Evolutionary conservation across 2,329 filamentous ascomycete genomes (phyloP).

Genomic region (Hymenoscyphus scutula): DNA sequence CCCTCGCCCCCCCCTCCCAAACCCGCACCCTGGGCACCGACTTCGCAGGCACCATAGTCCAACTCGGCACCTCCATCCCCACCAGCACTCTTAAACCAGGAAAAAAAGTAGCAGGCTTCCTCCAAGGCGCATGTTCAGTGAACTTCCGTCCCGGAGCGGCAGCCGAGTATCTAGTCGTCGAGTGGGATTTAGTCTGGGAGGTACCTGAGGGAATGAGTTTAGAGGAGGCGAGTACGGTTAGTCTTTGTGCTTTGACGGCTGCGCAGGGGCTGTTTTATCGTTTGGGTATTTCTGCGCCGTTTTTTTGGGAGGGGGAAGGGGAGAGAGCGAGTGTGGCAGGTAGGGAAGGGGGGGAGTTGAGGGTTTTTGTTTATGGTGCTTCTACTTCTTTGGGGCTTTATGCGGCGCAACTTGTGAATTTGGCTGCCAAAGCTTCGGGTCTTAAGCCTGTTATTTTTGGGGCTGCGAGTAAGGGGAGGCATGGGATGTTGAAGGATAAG

Average conservation of each 20-base stretch:
- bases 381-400: constrained; percentile 2
- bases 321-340: too few relatives aligned
- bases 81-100: constrained; percentile 26
- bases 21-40: constrained; percentile 41
- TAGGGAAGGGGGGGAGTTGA: neutral
- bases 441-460: neutral
- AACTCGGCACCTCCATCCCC: neutral
- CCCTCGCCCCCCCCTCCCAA: constrained; percentile 32
- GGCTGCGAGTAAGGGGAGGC: neutral
- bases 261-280: constrained; percentile 43
- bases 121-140: constrained; percentile 43
- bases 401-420: neutral
- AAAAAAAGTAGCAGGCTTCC: constrained; percentile 41
- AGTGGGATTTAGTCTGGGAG: constrained; percentile 42
- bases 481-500: neutral
- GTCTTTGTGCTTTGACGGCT: constrained; percentile 44
- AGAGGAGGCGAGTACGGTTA: constrained; percentile 42
- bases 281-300: constrained; percentile 37
- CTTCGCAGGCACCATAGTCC: constrained; percentile 40
- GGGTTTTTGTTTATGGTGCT: constrained; percentile 5
- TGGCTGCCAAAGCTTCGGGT: neutral
- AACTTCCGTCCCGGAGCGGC: constrained; percentile 46
- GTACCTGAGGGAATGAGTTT: constrained; percentile 35
- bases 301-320: constrained; percentile 35
- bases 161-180: constrained; percentile 40